These are phyloP conservation scores for Ceratocystis smalleyi DNA, from an alignment of 2,329 filamentous ascomycete species.

Conservation along the genomic window DNA sequence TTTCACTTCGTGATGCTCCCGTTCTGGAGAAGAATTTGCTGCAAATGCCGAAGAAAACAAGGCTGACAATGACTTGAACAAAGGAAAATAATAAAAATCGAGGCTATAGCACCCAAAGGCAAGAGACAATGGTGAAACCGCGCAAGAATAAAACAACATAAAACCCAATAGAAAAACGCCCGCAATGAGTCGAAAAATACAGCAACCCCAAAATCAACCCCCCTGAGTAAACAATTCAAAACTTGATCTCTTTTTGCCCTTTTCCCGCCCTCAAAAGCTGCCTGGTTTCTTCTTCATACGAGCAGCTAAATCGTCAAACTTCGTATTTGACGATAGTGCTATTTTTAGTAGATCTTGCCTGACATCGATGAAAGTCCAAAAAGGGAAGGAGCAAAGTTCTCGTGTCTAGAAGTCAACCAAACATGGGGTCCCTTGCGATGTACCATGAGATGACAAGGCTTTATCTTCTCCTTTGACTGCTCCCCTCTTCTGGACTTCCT, in stretches of 20 bases:
- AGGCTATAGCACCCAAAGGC: not conserved
- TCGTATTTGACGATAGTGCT: not conserved
- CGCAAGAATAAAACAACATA: not conserved
- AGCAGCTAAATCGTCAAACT: not conserved
- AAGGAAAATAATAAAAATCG: slow-evolving; percentile 4
- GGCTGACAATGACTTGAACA: not conserved
- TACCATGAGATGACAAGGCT: not conserved
- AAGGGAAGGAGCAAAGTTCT: not conserved
- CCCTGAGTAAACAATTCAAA: slow-evolving; percentile 8
- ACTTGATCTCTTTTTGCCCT: not conserved
- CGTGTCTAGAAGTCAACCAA: not conserved
- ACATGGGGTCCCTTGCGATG: not conserved
- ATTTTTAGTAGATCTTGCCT: not conserved
- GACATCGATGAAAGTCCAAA: not conserved
- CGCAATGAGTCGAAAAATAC: slow-evolving; percentile 8
- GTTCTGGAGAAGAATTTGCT: too few species aligned
- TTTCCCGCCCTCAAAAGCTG: not conserved
- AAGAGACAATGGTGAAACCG: not conserved
- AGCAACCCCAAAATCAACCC: slow-evolving; percentile 12
- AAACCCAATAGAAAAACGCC: slow-evolving; percentile 3
- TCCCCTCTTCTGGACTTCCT: not conserved
- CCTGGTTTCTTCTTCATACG: too few species aligned
- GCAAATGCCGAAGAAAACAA: not conserved
- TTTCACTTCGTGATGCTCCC: too few species aligned
- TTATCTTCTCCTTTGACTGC: not conserved